A percentile compares a stretch with the other conserved stretches of the same genome.
phyloP scores from a whole-genome alignment of 2,329 filamentous ascomycete genomes.

The Pestalotiopsis sp. region DNA sequence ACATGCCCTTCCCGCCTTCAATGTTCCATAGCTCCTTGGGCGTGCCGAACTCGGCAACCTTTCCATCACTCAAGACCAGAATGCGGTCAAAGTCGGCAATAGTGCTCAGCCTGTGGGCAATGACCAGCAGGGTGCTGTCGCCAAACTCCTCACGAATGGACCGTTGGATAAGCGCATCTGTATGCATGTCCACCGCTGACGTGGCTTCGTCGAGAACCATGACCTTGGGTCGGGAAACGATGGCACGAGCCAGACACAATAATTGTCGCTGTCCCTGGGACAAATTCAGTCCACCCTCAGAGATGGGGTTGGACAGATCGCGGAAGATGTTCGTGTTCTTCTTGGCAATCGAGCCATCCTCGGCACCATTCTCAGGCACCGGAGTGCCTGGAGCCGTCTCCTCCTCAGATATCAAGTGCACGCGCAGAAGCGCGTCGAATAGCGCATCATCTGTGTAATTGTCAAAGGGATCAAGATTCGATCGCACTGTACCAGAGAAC shows the following conservation, averaged over 20 bases:
- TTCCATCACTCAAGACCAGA: slow-evolving; percentile 70
- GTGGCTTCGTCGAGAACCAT: slow-evolving; percentile 84
- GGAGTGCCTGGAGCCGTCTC: slow-evolving; percentile 36
- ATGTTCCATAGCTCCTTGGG: slow-evolving; percentile 63
- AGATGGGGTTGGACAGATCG: slow-evolving; percentile 64
- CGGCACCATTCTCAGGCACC: slow-evolving; percentile 32
- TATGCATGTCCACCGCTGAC: slow-evolving; percentile 76
- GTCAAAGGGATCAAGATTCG: slow-evolving; percentile 77
- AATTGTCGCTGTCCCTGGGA: slow-evolving; percentile 79
- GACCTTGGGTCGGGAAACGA: slow-evolving; percentile 72
- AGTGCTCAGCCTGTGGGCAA: slow-evolving; percentile 75
- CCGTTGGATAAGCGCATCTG: slow-evolving; percentile 73
- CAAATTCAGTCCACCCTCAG: slow-evolving; percentile 74
- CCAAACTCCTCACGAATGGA: slow-evolving; percentile 74
- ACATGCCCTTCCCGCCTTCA: slow-evolving; percentile 44
- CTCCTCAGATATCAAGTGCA: slow-evolving; percentile 62
- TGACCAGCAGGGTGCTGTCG: slow-evolving; percentile 70
- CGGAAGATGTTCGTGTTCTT: slow-evolving; percentile 69
- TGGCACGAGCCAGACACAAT: slow-evolving; percentile 73
- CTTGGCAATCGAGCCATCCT: slow-evolving; percentile 31
- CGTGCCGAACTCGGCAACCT: slow-evolving; percentile 67
- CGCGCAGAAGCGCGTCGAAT: slow-evolving; percentile 68
- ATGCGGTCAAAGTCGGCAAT: slow-evolving; percentile 79
- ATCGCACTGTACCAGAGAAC: slow-evolving; percentile 77
- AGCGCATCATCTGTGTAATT: slow-evolving; percentile 71